phyloP scores from a whole-genome alignment of 1,284 basidiomycete species.

The Ganoderma sp. region DNA sequence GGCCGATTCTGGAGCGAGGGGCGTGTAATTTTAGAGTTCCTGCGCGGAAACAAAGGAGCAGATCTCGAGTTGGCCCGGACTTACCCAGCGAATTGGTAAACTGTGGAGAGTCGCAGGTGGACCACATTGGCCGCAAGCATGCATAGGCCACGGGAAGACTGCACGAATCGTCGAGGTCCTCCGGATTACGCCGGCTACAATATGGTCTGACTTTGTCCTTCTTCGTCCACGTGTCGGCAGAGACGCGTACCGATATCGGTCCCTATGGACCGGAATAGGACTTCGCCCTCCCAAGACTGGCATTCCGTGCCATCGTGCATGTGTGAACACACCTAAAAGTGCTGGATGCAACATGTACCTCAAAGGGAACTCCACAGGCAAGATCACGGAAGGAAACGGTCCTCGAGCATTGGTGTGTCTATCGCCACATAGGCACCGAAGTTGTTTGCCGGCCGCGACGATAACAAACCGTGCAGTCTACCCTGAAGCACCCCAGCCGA shows the following conservation, averaged over 20 bases:
- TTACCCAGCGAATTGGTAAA: no score
- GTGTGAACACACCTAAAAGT: slow-evolving; percentile 38
- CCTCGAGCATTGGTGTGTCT: background rate
- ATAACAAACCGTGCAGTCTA: slow-evolving; percentile 25
- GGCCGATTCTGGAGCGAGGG: background rate
- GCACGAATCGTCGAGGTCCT: slow-evolving; percentile 44
- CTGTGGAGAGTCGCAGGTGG: background rate
- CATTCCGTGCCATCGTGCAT: slow-evolving; percentile 38
- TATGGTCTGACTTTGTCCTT: slow-evolving; percentile 31
- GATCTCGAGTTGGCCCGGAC: background rate
- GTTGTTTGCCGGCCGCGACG: no score
- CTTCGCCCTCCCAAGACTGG: slow-evolving; percentile 37
- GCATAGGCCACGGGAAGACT: background rate
- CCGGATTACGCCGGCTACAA: slow-evolving; percentile 39
- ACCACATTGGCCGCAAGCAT: background rate
- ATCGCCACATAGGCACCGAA: slow-evolving; percentile 5
- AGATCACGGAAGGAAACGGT: no score
- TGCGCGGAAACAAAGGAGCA: background rate
- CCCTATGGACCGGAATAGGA: slow-evolving; percentile 24
- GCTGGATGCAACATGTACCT: slow-evolving; percentile 30
- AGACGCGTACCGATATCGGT: background rate
- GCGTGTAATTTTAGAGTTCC: background rate
- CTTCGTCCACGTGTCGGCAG: slow-evolving; percentile 19
- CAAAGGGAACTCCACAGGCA: slow-evolving; percentile 1
- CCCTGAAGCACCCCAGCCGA: slow-evolving; percentile 21